Conservation (phyloP, 202 grass and related monocot genomes). For the Cymbopogon flexuosus region DNA sequence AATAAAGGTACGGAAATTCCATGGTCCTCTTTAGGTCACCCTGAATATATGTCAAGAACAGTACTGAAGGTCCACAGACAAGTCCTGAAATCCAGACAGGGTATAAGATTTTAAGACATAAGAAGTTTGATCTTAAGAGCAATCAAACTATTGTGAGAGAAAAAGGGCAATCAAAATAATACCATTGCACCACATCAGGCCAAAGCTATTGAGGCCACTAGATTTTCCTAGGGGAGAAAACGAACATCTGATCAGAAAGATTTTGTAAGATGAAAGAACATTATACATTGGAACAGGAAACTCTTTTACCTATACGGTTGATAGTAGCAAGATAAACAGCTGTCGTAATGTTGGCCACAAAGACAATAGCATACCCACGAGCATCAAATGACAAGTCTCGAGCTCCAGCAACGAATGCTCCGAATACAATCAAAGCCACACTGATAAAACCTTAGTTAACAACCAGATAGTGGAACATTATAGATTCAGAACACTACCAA, state of each 20-base stretch:
- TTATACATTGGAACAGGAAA: constrained; percentile 16
- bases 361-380: constrained; percentile 82
- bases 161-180: constrained; percentile 24
- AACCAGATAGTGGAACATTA: constrained; percentile 32
- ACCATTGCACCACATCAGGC: constrained; percentile 99
- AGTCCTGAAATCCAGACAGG: constrained; percentile 56
- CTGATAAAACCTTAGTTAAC: constrained; percentile 60
- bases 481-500: constrained; percentile 17
- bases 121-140: constrained; percentile 10
- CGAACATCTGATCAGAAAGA: constrained; percentile 22
- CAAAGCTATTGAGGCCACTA: constrained; percentile 94
- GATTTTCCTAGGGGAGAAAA: constrained; percentile 70
- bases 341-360: constrained; percentile 88
- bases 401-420: constrained; percentile 91
- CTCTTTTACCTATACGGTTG: constrained; percentile 74
- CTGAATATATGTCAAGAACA: constrained; percentile 72
- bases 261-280: background rate
- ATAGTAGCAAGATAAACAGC: constrained; percentile 99
- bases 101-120: background rate
- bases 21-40: constrained; percentile 66
- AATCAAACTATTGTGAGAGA: background rate
- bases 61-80: constrained; percentile 81
- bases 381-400: constrained; percentile 91
- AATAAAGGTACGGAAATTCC: constrained; percentile 82
- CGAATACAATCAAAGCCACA: constrained; percentile 92